Conservation (phyloP, 83 land plant species). For the Larix sibirica region DNA sequence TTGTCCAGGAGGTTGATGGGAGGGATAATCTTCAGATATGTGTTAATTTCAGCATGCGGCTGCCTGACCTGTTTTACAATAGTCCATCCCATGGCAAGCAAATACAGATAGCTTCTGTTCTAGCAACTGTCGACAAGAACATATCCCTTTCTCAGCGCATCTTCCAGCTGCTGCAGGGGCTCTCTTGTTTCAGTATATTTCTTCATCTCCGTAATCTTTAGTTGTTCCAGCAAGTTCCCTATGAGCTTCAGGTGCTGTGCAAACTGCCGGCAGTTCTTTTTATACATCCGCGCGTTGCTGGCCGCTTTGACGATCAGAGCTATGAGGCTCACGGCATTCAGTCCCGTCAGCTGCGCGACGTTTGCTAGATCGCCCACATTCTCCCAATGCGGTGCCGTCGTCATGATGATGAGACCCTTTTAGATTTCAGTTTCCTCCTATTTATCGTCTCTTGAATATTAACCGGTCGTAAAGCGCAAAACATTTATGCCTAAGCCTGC, state of each 20-base stretch:
- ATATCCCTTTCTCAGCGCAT: slow-evolving; percentile 76
- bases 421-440: neutral
- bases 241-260: slow-evolving; percentile 92
- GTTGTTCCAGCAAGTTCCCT: slow-evolving; percentile 86
- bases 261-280: slow-evolving; percentile 83
- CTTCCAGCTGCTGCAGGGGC: slow-evolving; percentile 87
- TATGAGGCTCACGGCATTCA: slow-evolving; percentile 75
- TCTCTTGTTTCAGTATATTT: slow-evolving; percentile 81
- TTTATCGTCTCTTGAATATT: neutral
- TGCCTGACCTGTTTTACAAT: slow-evolving; percentile 82
- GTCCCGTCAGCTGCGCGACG: slow-evolving; percentile 74
- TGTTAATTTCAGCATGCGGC: slow-evolving; percentile 87
- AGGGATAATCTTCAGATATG: slow-evolving; percentile 73
- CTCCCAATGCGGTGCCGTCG: slow-evolving; percentile 46
- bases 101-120: slow-evolving; percentile 82
- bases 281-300: slow-evolving; percentile 89
- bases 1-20: slow-evolving; percentile 87
- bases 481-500: neutral
- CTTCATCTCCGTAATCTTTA: slow-evolving; percentile 83
- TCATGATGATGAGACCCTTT: neutral
- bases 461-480: neutral
- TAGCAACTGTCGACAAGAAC: slow-evolving; percentile 80
- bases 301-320: slow-evolving; percentile 78
- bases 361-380: slow-evolving; percentile 72
- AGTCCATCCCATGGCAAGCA: slow-evolving; percentile 97